Conservation (phyloP, 176 grass and related monocot species). For the Pontederia paniculata region DNA sequence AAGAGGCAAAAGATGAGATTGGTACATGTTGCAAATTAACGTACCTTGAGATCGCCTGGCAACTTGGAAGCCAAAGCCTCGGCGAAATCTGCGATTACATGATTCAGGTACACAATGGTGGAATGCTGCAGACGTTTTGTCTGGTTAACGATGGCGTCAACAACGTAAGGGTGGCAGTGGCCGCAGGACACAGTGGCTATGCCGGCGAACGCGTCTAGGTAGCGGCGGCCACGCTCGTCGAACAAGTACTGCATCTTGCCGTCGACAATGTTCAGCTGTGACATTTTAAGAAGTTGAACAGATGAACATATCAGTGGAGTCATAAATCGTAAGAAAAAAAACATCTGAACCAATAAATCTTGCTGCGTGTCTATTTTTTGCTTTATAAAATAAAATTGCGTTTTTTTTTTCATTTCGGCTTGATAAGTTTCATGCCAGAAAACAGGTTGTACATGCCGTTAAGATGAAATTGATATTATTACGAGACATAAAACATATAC, state of each 20-base stretch:
- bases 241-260: conserved; percentile 84
- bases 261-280: conserved; percentile 77
- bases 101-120: conserved; percentile 76
- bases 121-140: conserved; percentile 59
- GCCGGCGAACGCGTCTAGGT: conserved; percentile 72
- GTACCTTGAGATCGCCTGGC: conserved; percentile 67
- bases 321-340: too few relatives aligned
- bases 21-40: too few relatives aligned
- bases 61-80: conserved; percentile 74
- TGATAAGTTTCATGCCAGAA: too few relatives aligned
- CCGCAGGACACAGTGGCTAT: conserved; percentile 81
- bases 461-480: too few relatives aligned
- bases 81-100: conserved; percentile 66
- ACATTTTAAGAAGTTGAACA: background rate
- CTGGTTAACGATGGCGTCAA: conserved; percentile 54
- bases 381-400: too few relatives aligned
- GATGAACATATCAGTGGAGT: too few relatives aligned
- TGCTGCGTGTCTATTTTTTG: too few relatives aligned
- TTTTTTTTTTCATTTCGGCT: too few relatives aligned
- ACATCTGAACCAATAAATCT: too few relatives aligned
- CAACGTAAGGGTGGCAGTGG: conserved; percentile 70
- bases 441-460: too few relatives aligned
- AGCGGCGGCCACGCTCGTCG: conserved; percentile 62
- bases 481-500: too few relatives aligned
- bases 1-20: too few relatives aligned